Evolutionary conservation across 2,329 filamentous ascomycete genomes (phyloP).

Genomic region (Dothistroma pini): DNA sequence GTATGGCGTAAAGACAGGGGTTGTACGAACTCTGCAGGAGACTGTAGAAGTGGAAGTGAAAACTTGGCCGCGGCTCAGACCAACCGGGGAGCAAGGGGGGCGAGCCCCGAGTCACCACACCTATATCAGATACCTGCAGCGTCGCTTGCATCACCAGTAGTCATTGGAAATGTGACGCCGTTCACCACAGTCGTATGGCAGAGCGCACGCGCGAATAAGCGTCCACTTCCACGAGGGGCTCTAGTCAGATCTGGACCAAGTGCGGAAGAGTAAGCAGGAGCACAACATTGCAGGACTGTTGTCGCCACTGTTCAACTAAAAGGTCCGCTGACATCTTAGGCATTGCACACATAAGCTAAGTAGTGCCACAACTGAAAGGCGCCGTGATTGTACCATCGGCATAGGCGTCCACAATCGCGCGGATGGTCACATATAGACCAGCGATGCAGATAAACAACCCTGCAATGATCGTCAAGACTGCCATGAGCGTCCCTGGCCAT

Average conservation of each 20-base stretch:
- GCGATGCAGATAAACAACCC: slow-evolving; percentile 47
- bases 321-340: background rate
- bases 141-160: background rate
- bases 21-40: background rate
- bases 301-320: background rate
- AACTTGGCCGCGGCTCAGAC: background rate
- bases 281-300: background rate
- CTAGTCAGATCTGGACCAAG: too few relatives aligned
- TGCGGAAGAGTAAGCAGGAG: background rate
- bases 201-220: background rate
- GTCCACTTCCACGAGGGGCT: background rate
- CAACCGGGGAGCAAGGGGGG: background rate
- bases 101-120: background rate
- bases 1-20: background rate
- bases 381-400: slow-evolving; percentile 10
- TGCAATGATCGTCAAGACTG: slow-evolving; percentile 42
- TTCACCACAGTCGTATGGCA: background rate
- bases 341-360: background rate
- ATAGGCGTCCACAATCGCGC: slow-evolving; percentile 36
- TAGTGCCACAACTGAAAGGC: slow-evolving; percentile 10
- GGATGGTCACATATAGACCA: slow-evolving; percentile 50
- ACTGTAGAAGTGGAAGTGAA: background rate
- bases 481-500: slow-evolving; percentile 38
- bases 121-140: background rate
- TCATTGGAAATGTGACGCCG: background rate